These are phyloP conservation scores for Turritis glabra DNA, from an alignment of 345 rosid genomes.

Conservation along the genomic window DNA sequence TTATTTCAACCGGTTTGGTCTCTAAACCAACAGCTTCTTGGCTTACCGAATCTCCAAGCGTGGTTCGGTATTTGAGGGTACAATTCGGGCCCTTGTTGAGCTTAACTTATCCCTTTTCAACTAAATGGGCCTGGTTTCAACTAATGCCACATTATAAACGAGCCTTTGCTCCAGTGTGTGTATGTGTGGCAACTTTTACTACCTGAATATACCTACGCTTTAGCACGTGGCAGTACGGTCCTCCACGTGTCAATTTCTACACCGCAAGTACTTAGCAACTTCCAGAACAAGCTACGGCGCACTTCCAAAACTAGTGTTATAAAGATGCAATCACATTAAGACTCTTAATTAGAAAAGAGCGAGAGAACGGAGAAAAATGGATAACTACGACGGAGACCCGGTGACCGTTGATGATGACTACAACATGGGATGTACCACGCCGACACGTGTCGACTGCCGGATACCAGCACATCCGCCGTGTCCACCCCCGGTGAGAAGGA, in stretches of 20 bases:
- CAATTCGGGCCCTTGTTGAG: background rate
- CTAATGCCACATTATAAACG: background rate
- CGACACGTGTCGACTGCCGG: slow-evolving; percentile 45
- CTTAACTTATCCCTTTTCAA: background rate
- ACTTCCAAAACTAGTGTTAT: slow-evolving; percentile 11
- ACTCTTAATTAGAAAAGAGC: background rate
- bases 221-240: slow-evolving; percentile 27
- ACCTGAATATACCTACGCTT: slow-evolving; percentile 9
- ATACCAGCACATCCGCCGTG: slow-evolving; percentile 44
- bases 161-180: background rate
- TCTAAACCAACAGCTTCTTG: slow-evolving; percentile 2
- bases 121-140: slow-evolving; percentile 14
- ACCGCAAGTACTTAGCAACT: slow-evolving; percentile 33
- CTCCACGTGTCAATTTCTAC: slow-evolving; percentile 22
- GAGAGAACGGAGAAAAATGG: slow-evolving; percentile 11
- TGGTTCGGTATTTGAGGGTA: too few species aligned
- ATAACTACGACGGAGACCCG: slow-evolving; percentile 6
- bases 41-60: too few species aligned
- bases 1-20: slow-evolving; percentile 16
- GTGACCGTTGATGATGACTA: slow-evolving; percentile 19
- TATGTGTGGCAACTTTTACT: slow-evolving; percentile 27
- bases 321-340: slow-evolving; percentile 11
- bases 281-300: slow-evolving; percentile 41
- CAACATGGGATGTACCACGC: slow-evolving; percentile 56
- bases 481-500: slow-evolving; percentile 75